A percentile compares a stretch with the other conserved stretches of the same genome.
Evolutionary conservation across 768 basidiomycete species (phyloP).

Genomic region (Naganishia antarctica): DNA sequence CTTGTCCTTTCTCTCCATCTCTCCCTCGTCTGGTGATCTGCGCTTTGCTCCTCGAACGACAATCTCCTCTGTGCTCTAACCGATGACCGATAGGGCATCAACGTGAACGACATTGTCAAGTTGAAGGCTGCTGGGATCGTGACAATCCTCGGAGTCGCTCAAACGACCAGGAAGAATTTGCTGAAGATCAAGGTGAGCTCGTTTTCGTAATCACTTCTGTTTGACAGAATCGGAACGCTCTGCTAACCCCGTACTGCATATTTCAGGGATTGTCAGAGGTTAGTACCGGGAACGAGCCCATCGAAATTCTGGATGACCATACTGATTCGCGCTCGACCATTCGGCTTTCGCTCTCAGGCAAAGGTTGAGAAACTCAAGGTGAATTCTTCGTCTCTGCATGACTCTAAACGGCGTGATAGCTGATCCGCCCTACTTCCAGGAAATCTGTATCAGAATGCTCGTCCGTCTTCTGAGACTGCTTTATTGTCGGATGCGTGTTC

Average conservation of each 20-base stretch:
- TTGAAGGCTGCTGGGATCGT: conserved; percentile 61
- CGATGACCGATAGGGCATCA: conserved; percentile 96
- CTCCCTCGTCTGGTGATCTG: no score
- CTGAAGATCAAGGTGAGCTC: conserved; percentile 79
- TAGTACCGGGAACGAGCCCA: not conserved
- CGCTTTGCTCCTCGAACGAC: no score
- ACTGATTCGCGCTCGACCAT: no score
- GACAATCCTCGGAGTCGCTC: conserved; percentile 57
- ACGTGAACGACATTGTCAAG: conserved; percentile 89
- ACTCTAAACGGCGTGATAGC: not conserved
- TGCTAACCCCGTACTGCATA: no score
- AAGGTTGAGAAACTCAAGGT: conserved; percentile 98
- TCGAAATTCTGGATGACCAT: no score
- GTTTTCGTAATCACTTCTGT: conserved; percentile 17
- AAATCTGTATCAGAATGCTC: conserved; percentile 43
- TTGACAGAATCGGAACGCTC: no score
- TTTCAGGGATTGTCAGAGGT: conserved; percentile 85
- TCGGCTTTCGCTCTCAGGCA: conserved; percentile 45
- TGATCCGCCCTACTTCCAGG: conserved; percentile 54
- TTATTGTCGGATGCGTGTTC: not conserved
- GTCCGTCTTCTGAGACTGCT: conserved; percentile 49
- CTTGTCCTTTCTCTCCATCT: not conserved
- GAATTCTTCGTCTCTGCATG: conserved; percentile 23
- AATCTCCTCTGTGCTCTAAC: no score
- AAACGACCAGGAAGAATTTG: conserved; percentile 83